Evolutionary conservation across 2,329 filamentous ascomycete species (phyloP), one percentile per base, ranked within the genome.

Genomic region (Fusarium oligoseptatum): DNA sequence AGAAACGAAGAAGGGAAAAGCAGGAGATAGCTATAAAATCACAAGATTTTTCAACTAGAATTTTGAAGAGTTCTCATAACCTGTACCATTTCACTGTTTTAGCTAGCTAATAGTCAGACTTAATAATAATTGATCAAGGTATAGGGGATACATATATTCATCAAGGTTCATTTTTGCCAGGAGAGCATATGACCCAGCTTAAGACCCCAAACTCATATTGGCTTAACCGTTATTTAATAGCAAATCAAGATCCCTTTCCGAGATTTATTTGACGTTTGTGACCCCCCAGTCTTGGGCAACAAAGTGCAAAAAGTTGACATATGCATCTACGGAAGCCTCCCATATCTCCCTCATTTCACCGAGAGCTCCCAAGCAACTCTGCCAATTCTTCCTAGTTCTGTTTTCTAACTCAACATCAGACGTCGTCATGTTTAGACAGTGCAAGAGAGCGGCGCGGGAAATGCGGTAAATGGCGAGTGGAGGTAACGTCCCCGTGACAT

Each of bases 21-120:
- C 70, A 66, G 71, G 75, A 6, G 83, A 84, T 3, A 84, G 80
- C 20, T 84, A 84, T 69, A 88, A 88, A 76, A 98, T 98, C 81
- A 94, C 94, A 45, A 97, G 97, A 76, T 98, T 97, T 85, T 98
- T 98, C 79, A 83, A 65, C 12, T 45, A 29, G n/a, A n/a, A n/a
- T 2, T 8, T 29, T 29, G 12, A 12, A 29, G 24, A 12, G 9
- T 29, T 52, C n/a, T 14, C 14, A 10, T 48, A 27, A 27, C 43
- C 5, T 17, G 8, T 10, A 27, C 24, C 9, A 27, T 48, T 43
- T 12, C 10, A 43, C 20, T 20, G 11, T 20, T 20, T 20, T 43
- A 20, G n/a, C 39, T 43, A 20, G 39, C 10, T 12, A 6, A 20
- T 41, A 6, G 20, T 11, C 3, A 12, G 39, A 41, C 5, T 41